Evolutionary conservation across 306 rosid genomes (phyloP), one percentile per base, ranked within the genome.

Genomic region (Sicyos baderoa): DNA sequence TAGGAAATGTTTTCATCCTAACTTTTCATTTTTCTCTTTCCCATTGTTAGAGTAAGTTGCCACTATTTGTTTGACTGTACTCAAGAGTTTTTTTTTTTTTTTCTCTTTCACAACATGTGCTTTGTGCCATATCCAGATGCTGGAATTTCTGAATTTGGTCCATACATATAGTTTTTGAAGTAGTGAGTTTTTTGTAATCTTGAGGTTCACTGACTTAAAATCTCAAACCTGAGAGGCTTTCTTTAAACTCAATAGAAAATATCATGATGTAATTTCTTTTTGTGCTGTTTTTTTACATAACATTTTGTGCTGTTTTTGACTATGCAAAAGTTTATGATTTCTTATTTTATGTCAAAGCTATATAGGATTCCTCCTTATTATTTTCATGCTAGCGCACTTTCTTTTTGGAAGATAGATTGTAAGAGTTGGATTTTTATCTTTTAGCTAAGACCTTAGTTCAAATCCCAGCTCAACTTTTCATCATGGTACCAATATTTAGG

Each of bases 401-500:
- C n/a, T n/a, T n/a, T n/a, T n/a, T n/a, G n/a, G n/a, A n/a, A n/a
- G n/a, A n/a, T 11, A 58, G 44, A 14, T 58, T 57, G 44, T 59
- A 25, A 59, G 65, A 29, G 45, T 58, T 59, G 45, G 21, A 59
- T 5, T 59, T 58, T 59, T 17, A 15, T 59, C 65, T 27, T 58
- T 25, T 6, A 59, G 22, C 45, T 15, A 32, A 25, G 32, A 16
- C 67, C 32, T n/a, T 14, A 5, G 7, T 60, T 60, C n/a, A 62
- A 1, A 17, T 40, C 50, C 68, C 51, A 17, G 68, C 16, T 17
- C 51, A 37, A 37, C 25, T 40, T 40, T 62, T 37, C 50, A 62
- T 51, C 14, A 62, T 37, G 51, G 49, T 37, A 62, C 68, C 19
- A 32, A 60, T 60, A 61, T 37, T 42, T 61, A 35, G 68, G 27